These are phyloP conservation scores for Entamoeba histolytica DNA, from an alignment of 208 protist species.

Conservation along the genomic window DNA sequence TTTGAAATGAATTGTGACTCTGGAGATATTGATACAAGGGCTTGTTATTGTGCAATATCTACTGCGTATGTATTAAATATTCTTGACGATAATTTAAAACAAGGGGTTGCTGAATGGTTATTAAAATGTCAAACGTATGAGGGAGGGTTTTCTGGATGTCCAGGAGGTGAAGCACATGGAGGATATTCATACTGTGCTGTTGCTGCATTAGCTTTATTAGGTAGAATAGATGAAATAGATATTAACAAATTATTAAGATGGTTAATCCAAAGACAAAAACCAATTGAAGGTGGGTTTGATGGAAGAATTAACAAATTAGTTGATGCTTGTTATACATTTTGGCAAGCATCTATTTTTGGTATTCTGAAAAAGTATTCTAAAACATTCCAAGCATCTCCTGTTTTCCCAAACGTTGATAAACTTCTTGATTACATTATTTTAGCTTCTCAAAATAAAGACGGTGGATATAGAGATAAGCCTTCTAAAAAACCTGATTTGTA, in stretches of 20 bases:
- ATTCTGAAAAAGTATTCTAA: not conserved
- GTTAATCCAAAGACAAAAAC: slow-evolving; percentile 50
- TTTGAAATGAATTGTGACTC: slow-evolving; percentile 50
- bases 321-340: slow-evolving; percentile 85
- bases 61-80: slow-evolving; percentile 43
- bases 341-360: slow-evolving; percentile 28
- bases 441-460: not conserved
- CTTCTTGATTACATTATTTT: not conserved
- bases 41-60: slow-evolving; percentile 54
- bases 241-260: slow-evolving; percentile 35
- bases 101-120: slow-evolving; percentile 36
- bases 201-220: slow-evolving; percentile 46
- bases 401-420: not conserved
- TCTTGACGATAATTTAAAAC: not conserved
- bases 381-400: not conserved
- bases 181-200: slow-evolving; percentile 66
- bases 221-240: slow-evolving; percentile 39
- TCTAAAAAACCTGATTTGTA: slow-evolving; percentile 16
- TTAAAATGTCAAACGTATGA: slow-evolving; percentile 59
- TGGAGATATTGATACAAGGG: slow-evolving; percentile 58
- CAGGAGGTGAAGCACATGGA: slow-evolving; percentile 53
- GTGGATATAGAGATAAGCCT: slow-evolving; percentile 19
- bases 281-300: slow-evolving; percentile 62
- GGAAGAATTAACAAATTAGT: slow-evolving; percentile 83
- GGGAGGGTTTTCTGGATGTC: slow-evolving; percentile 53